Percentiles rank a stretch among this genome's conserved stretches.
phyloP scores from a whole-genome alignment of 2,329 filamentous ascomycete species.

The Talaromyces sp. region DNA sequence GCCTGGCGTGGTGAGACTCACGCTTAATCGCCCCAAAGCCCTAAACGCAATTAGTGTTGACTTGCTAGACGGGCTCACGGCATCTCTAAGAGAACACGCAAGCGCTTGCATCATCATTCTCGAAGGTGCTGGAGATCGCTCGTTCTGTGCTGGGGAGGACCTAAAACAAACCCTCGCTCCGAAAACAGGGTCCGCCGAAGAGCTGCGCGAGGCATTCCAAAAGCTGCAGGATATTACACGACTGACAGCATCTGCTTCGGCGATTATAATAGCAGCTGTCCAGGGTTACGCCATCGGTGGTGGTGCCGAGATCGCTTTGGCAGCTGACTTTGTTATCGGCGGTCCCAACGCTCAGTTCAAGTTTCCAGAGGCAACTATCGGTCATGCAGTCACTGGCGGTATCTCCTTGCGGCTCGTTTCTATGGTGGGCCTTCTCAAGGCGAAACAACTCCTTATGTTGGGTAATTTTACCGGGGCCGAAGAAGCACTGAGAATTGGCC shows the following conservation, averaged over 20 bases:
- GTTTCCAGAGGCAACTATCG: conserved; percentile 2
- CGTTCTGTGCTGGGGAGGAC: conserved; percentile 1
- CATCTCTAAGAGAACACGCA: neutral
- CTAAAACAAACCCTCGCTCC: neutral
- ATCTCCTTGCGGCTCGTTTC: neutral
- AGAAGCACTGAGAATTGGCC: conserved; percentile 1
- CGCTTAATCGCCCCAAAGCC: neutral
- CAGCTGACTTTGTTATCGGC: conserved; percentile 3
- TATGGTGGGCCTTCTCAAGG: conserved; percentile 2
- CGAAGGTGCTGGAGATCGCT: neutral
- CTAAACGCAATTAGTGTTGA: conserved; percentile 2
- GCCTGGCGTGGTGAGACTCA: neutral
- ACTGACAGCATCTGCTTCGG: neutral
- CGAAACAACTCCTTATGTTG: neutral
- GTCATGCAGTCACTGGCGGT: neutral
- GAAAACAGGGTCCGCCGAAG: neutral
- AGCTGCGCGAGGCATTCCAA: neutral
- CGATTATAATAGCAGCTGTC: neutral
- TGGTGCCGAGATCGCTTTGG: conserved; percentile 2
- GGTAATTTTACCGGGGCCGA: neutral
- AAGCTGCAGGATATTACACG: neutral
- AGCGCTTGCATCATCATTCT: neutral
- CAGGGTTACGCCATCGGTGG: conserved; percentile 1
- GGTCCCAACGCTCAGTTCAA: conserved; percentile 1
- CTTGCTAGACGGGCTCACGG: neutral